These are phyloP conservation scores for Cladorrhinum sp. DNA, from an alignment of 2,329 filamentous ascomycete species.

Conservation along the genomic window DNA sequence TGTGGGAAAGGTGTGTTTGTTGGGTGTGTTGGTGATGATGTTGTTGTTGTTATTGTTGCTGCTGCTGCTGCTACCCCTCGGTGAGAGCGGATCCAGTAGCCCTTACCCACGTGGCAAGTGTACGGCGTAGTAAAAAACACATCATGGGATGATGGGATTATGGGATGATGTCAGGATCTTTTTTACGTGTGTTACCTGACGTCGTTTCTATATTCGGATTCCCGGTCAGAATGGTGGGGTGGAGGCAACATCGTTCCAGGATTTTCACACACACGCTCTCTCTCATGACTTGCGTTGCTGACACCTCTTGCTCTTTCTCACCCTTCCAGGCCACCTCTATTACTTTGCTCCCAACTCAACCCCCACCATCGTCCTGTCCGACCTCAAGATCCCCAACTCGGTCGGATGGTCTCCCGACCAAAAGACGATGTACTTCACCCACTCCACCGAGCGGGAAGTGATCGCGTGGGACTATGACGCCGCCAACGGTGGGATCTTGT, in stretches of 20 bases:
- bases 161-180: not conserved
- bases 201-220: not conserved
- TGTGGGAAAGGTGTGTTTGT: not conserved
- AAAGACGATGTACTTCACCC: constrained; percentile 77
- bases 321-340: constrained; percentile 68
- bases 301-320: not conserved
- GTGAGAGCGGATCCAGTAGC: constrained; percentile 4
- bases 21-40: not conserved
- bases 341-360: constrained; percentile 63
- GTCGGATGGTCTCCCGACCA: constrained; percentile 74
- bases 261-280: no score
- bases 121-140: not conserved
- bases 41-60: no score
- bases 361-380: constrained; percentile 57
- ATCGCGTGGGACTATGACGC: constrained; percentile 71
- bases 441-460: constrained; percentile 69
- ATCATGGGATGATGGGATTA: not conserved
- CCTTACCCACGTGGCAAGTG: constrained; percentile 19
- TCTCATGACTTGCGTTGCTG: not conserved
- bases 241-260: no score
- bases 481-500: constrained; percentile 57
- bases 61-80: not conserved
- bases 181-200: not conserved
- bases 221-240: not conserved
- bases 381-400: constrained; percentile 78